These are phyloP conservation scores for Simplicillium sp. DNA, from an alignment of 2,329 filamentous ascomycete genomes.

Conservation along the genomic window DNA sequence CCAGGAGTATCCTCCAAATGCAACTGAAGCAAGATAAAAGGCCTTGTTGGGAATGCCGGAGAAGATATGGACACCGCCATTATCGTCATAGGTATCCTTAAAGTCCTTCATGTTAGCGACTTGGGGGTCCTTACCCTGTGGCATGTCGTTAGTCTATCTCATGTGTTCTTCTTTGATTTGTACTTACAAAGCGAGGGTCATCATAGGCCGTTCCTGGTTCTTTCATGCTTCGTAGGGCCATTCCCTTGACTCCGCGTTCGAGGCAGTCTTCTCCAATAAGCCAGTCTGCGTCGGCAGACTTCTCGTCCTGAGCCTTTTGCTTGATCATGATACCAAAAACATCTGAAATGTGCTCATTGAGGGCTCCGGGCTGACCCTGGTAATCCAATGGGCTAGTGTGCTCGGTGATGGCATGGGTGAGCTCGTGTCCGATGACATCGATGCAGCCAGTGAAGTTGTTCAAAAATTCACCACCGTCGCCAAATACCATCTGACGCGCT, in stretches of 20 bases:
- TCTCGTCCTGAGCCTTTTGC: conserved; percentile 37
- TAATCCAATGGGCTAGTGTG: conserved; percentile 41
- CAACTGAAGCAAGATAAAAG: conserved; percentile 38
- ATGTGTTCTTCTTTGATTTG: background rate
- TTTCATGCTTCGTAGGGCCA: conserved; percentile 45
- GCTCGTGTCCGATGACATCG: conserved; percentile 48
- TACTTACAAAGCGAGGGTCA: conserved; percentile 37
- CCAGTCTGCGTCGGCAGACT: conserved; percentile 39
- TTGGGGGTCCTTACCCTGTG: conserved; percentile 42
- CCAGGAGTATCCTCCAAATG: conserved; percentile 43
- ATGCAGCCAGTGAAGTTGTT: conserved; percentile 40
- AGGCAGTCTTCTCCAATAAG: conserved; percentile 44
- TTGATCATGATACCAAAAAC: conserved; percentile 49
- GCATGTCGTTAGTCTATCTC: conserved; percentile 1
- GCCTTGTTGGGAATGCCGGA: conserved; percentile 50
- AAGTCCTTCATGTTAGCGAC: conserved; percentile 36
- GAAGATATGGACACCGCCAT: conserved; percentile 45
- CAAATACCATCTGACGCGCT: conserved; percentile 43
- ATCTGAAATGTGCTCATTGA: conserved; percentile 49
- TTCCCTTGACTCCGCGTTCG: conserved; percentile 37
- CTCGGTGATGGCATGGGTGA: conserved; percentile 46
- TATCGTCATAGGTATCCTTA: conserved; percentile 29
- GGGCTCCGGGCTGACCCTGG: conserved; percentile 39
- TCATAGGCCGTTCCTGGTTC: conserved; percentile 42
- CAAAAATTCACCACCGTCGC: conserved; percentile 42